Base-by-base conservation (phyloP, 192 early-diverging fungal species). In the Jimgerdemannia lactiflua region DNA sequence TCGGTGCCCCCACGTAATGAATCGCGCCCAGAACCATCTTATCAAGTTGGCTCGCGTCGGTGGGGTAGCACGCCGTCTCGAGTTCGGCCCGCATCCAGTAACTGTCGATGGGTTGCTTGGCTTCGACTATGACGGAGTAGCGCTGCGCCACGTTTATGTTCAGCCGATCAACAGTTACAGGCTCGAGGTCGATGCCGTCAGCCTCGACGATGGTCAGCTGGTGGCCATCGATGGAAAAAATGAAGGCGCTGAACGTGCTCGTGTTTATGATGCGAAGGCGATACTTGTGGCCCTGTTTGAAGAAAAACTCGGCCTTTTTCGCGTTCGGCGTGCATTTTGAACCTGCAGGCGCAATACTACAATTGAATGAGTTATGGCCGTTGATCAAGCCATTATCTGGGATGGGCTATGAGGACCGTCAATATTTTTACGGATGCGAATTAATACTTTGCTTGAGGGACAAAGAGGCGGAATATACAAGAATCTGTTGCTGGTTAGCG, bases 211-310 rank as follows among this genome's bases (percentile, higher is more conserved):
- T 74, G 0, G 73, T 64, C 44, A 84, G 11, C 8, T 81, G 73
- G 80, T 93, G 93, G 14, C 88, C 85, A 77, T 91, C 91, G 70
- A 94, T 89, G 59, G 87, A 89, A 75, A 94, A 85, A 65, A 84
- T 73, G 83, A 89, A 94, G 39, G 82, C 78, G 8, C 89, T 82
- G 43, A 92, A 87, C 17, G 87, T 88, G 69, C 87, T 89, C 86
- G 91, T 92, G 75, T 90, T 91, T 82, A 96, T 90, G 43, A 96
- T 67, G 8, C 95, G 90, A 69, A 96, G 71, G 39, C 92, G 89
- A 80, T 94, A 94, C 4, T 87, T 92, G 80, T 92, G 94, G 67
- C 92, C 91, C 1, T 91, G 83, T 65, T 63, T 74, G 76, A 96
- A 91, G 41, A 71, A 67, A 54, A 92, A 78, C 42, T 54, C 70